Base-by-base conservation (phyloP, 2,329 filamentous ascomycete genomes). In the Nectriaceae sp. region DNA sequence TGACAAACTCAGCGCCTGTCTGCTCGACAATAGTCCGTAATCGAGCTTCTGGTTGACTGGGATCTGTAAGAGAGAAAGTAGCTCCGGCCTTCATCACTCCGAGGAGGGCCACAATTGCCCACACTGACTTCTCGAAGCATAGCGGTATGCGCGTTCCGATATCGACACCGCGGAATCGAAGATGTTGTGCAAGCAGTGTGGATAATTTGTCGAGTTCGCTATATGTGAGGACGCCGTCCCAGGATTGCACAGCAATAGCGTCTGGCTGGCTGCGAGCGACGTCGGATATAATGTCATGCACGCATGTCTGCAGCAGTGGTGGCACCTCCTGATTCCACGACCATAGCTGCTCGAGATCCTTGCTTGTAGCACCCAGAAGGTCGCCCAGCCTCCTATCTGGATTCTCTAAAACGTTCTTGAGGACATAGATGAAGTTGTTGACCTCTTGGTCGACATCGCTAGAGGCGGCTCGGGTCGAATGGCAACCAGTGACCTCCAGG, bases 51-150 rank as follows among this genome's bases (percentile, higher is more conserved):
- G 76, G 74, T 49, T 77, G 72, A 43, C 71, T 72, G 0, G 74
- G 74, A 44, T 78, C 75, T 24, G 72, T 75, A 11, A 77, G 65
- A 2, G 72, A 72, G 52, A 77, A 78, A 5, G 73, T 69, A 2
- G 67, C 74, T 6, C 76, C 76, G n/a, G 75, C 60, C 55, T 77
- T 77, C 70, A 78, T 75, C 44, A 77, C 67, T 5, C 67, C 74
- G 8, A 78, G 58, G 4, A 78, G 69, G 0, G 71, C 70, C 19
- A 78, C 66, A 6, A 70, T 63, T 4, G 75, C 71, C 74, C 73
- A 77, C 53, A 64, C 65, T 22, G 74, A 76, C 57, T 78, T 78
- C 55, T 77, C 73, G 49, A 78, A 77, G 54, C 74, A 76, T n/a
- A 78, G 64, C 3, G 75, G 75, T n/a, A 79, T 70, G 10, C 68